phyloP scores from a whole-genome alignment of 2,329 filamentous ascomycete species.

The Ophiostoma pallidulum region DNA sequence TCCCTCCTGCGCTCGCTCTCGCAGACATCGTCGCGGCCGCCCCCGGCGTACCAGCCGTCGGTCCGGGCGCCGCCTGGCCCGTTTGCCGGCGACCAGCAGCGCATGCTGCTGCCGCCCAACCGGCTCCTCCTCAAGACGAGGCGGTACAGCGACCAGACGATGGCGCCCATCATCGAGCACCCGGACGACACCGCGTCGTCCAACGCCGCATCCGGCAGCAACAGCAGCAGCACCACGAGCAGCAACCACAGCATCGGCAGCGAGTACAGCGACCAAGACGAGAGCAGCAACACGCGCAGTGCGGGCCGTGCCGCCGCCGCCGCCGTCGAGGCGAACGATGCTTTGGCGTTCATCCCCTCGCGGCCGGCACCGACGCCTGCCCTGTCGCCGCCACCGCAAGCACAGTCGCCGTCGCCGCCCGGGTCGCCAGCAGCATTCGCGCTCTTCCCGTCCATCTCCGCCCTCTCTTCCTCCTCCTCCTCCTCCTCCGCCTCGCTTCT shows the following conservation, averaged over 20 bases:
- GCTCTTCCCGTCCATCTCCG: not conserved
- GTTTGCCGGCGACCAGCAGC: not conserved
- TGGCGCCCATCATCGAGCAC: conserved; percentile 15
- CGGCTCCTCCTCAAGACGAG: conserved; percentile 10
- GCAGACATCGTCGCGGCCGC: conserved; percentile 7
- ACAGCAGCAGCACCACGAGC: not conserved
- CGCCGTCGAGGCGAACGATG: not conserved
- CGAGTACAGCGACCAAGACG: not conserved
- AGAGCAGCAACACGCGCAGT: not conserved
- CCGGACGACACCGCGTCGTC: conserved; percentile 12
- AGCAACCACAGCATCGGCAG: not conserved
- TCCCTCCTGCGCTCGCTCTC: conserved; percentile 7
- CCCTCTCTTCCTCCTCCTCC: not conserved
- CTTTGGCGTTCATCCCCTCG: conserved; percentile 4
- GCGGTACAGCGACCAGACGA: conserved; percentile 12
- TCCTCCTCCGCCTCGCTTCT: too few species aligned
- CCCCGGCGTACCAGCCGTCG: not conserved
- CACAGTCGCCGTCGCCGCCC: too few species aligned
- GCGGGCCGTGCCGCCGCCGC: too few species aligned
- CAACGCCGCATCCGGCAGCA: not conserved
- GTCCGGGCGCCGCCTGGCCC: too few species aligned
- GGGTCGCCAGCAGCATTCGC: not conserved
- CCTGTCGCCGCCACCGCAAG: not conserved
- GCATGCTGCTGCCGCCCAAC: not conserved
- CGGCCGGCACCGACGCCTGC: conserved; percentile 3